Percentiles rank a stretch among this genome's conserved stretches.
Evolutionary conservation across 192 early-diverging fungal species (phyloP).

Genomic region (Entomortierella beljakovae): DNA sequence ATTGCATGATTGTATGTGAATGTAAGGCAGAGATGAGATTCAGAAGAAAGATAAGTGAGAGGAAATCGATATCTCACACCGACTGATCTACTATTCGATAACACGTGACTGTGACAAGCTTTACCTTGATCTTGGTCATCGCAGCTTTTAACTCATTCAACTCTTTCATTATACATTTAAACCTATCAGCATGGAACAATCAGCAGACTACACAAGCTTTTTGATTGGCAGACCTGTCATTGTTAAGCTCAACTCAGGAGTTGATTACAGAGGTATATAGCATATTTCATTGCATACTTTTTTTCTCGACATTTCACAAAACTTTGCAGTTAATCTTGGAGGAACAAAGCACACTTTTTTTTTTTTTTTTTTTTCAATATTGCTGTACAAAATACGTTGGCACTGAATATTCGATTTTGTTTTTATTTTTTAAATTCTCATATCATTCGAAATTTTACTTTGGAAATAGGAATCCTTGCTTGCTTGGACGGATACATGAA

Average conservation of each 20-base stretch:
- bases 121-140: neutral
- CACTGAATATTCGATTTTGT: no score
- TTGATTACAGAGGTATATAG: conserved; percentile 94
- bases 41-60: neutral
- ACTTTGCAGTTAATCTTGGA: neutral
- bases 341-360: neutral
- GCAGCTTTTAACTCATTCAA: neutral
- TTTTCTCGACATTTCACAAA: no score
- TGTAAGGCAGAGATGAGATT: neutral
- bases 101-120: neutral
- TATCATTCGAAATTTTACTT: neutral
- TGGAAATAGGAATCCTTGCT: conserved; percentile 79
- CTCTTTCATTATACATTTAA: conserved; percentile 2
- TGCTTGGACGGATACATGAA: conserved; percentile 98
- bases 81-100: neutral
- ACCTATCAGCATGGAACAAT: conserved; percentile 65
- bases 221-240: conserved; percentile 88
- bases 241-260: conserved; percentile 95
- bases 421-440: neutral
- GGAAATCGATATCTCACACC: neutral
- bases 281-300: no score
- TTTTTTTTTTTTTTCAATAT: neutral
- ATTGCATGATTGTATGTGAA: conserved; percentile 74
- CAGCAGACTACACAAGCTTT: conserved; percentile 89
- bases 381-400: no score